Evolutionary conservation across 805 yeast species (phyloP).

Genomic region (Kodamaea kaohsiungensis): DNA sequence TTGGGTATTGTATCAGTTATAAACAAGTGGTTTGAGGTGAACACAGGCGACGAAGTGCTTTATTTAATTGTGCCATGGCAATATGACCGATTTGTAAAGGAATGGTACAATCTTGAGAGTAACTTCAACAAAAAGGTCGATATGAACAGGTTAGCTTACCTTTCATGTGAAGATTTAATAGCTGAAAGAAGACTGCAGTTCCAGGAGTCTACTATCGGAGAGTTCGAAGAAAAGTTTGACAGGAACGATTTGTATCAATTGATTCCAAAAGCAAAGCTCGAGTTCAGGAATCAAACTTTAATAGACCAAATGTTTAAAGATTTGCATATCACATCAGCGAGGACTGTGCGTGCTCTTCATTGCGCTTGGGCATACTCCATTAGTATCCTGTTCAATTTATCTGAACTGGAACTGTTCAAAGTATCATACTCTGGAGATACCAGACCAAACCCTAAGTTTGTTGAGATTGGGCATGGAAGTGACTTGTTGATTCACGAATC

Average conservation of each 20-base stretch:
- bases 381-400: constrained; percentile 56
- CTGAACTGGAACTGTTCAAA: constrained; percentile 47
- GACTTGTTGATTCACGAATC: constrained; percentile 91
- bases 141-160: constrained; percentile 45
- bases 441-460: constrained; percentile 71
- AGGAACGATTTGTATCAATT: constrained; percentile 15
- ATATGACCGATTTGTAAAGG: constrained; percentile 62
- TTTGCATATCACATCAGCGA: constrained; percentile 44
- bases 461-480: constrained; percentile 61
- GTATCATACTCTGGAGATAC: constrained; percentile 95
- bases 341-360: constrained; percentile 78
- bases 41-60: constrained; percentile 37
- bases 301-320: constrained; percentile 41
- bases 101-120: constrained; percentile 59
- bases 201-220: constrained; percentile 25
- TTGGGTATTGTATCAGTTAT: constrained; percentile 76
- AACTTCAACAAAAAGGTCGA: constrained; percentile 26
- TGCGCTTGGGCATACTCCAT: constrained; percentile 75
- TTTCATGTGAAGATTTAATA: constrained; percentile 63
- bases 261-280: constrained; percentile 23
- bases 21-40: constrained; percentile 60
- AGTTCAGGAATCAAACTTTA: constrained; percentile 24
- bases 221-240: constrained; percentile 36
- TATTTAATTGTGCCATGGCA: constrained; percentile 76
- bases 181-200: constrained; percentile 31